Evolutionary conservation across 1,284 basidiomycete genomes (phyloP).

Genomic region (Ustilago loliicola): DNA sequence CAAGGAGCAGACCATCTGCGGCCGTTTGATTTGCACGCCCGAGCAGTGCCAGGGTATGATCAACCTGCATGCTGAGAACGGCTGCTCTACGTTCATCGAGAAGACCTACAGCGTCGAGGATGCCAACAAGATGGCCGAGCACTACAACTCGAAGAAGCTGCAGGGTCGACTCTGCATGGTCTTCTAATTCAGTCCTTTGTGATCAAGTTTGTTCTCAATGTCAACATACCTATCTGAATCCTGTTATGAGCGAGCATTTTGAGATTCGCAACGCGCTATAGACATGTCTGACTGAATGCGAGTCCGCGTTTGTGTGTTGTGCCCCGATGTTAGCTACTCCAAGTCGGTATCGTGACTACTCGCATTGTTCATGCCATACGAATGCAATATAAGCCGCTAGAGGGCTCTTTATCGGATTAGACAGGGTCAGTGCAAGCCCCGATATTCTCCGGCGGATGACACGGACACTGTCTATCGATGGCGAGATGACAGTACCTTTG

Average conservation of each 20-base stretch:
- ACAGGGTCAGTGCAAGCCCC: background rate
- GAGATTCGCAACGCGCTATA: background rate
- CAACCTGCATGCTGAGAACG: constrained; percentile 53
- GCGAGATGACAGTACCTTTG: background rate
- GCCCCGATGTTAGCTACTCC: background rate
- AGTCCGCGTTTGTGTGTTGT: background rate
- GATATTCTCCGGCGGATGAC: background rate
- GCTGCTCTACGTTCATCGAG: constrained; percentile 57
- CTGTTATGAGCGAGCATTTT: background rate
- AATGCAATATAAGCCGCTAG: background rate
- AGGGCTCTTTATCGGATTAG: background rate
- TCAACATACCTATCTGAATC: background rate
- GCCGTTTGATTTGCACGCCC: constrained; percentile 63
- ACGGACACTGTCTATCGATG: background rate
- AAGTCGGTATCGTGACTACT: background rate
- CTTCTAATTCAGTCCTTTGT: constrained; percentile 22
- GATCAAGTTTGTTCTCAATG: background rate
- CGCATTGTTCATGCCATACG: background rate
- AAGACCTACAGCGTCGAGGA: constrained; percentile 62
- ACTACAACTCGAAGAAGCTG: constrained; percentile 55
- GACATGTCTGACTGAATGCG: background rate
- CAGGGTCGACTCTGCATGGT: constrained; percentile 59
- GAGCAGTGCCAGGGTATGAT: constrained; percentile 62
- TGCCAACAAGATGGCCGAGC: constrained; percentile 57
- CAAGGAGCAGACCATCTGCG: constrained; percentile 63